Conservation (phyloP, 345 rosid species). For the Syzygium grande region DNA sequence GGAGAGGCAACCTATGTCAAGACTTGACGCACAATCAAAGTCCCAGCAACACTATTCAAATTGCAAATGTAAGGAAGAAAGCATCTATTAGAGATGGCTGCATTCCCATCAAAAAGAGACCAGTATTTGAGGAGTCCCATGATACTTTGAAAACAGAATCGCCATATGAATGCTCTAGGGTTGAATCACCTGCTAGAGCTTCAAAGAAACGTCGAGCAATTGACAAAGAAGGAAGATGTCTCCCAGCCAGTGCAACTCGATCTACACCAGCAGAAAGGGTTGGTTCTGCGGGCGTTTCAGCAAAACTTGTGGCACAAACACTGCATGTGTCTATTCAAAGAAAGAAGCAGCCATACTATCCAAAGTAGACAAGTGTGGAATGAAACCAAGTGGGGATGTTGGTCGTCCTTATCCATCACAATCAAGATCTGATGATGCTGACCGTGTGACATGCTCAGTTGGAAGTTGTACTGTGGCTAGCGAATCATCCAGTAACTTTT, state of each 20-base stretch:
- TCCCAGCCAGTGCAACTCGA: not conserved
- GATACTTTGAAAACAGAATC: not conserved
- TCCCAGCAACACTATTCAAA: not conserved
- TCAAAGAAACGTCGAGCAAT: constrained; percentile 12
- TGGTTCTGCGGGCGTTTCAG: constrained; percentile 16
- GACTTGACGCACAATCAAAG: not conserved
- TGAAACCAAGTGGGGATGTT: constrained; percentile 21
- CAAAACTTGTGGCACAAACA: constrained; percentile 17
- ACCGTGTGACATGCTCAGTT: constrained; percentile 43
- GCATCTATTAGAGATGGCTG: not conserved
- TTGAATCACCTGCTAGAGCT: not conserved
- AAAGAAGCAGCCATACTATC: constrained; percentile 4
- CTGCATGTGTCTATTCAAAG: constrained; percentile 13
- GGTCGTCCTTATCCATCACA: constrained; percentile 20
- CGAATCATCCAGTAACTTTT: constrained; percentile 11
- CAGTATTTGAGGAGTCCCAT: not conserved
- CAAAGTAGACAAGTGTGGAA: constrained; percentile 27
- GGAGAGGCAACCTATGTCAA: not conserved
- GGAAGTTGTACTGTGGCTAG: constrained; percentile 53
- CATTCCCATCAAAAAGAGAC: not conserved
- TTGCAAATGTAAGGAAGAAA: not conserved
- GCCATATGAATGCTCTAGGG: not conserved
- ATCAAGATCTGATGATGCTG: constrained; percentile 20
- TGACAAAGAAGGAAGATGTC: constrained; percentile 14
- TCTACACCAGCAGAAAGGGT: constrained; percentile 10